phyloP scores from a whole-genome alignment of 1,139 yeast genomes.

The Taphrina sp. region DNA sequence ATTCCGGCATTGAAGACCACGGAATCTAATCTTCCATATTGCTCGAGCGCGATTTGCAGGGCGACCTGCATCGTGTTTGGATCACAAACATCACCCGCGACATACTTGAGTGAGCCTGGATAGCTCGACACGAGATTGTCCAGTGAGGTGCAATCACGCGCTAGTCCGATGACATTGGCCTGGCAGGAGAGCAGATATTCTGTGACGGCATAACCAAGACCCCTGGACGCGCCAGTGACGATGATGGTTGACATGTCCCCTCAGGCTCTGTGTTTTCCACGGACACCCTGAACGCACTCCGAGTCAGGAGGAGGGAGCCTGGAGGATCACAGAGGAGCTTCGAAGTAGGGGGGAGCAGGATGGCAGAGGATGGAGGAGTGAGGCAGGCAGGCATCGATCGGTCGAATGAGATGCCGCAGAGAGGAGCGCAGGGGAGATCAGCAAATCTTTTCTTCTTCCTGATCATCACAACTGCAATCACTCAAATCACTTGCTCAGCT shows the following conservation, averaged over 20 bases:
- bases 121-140: conserved; percentile 20
- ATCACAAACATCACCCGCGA: conserved; percentile 69
- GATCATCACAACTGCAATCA: no score
- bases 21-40: conserved; percentile 65
- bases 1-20: conserved; percentile 86
- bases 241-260: conserved; percentile 31
- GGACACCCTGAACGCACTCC: conserved; percentile 11
- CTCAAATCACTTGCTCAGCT: no score
- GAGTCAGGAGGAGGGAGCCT: not conserved
- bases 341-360: not conserved
- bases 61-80: conserved; percentile 47
- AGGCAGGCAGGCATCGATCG: not conserved
- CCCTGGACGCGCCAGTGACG: conserved; percentile 41
- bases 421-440: no score
- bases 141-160: conserved; percentile 51
- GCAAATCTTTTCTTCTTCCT: no score
- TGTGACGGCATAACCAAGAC: conserved; percentile 69
- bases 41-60: conserved; percentile 46
- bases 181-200: conserved; percentile 41
- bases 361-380: not conserved
- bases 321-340: not conserved
- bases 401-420: not conserved
- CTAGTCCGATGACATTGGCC: conserved; percentile 64
- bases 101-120: conserved; percentile 36
- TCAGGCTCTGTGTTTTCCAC: no score